Evolutionary conservation across 495 filamentous ascomycete species (phyloP), one percentile per base, ranked within the genome.

Genomic region (Talaromyces borbonicus): DNA sequence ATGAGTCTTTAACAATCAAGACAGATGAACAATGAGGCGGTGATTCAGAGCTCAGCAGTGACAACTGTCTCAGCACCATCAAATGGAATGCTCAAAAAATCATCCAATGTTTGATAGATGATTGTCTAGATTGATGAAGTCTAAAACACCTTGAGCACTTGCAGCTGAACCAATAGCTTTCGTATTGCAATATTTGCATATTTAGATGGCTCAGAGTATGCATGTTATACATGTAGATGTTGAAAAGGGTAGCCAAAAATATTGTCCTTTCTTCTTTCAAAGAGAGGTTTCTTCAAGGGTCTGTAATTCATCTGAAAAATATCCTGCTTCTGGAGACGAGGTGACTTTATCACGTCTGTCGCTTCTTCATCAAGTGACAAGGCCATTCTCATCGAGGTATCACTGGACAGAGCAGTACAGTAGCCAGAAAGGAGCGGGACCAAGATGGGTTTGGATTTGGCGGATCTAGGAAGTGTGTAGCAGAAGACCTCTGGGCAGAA

Each of bases 341-440:
- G 20, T 46, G 43, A 46, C 43, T 46, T 29, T 23, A 46, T 46
- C 43, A 46, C 43, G 29, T 46, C 43, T 20, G 30, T 18, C 20
- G 11, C 16, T 23, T 20, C n/a, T 32, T n/a, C 19, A 46, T 46
- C 43, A 46, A 46, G 43, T 46, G 43, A 46, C 43, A 46, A 24
- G 31, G 15, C 30, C 43, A 46, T 32, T 16, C 24, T 12, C 20
- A n/a, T 9, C 3, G 18, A n/a, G 19, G 20, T 11, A 32, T 5
- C 19, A 22, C 27, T 46, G 15, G 12, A 9, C 19, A 20, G 33
- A 37, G 42, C 12, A 7, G 16, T 11, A n/a, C 14, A 1, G 37
- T 3, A 16, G n/a, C 16, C 18, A 37, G 33, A n/a, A n/a, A n/a
- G n/a, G 15, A 23, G 24, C 37, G 2, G 19, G 14, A 40, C 8